Evolutionary conservation across 345 rosid genomes (phyloP).

Genomic region (Garcia nutans): DNA sequence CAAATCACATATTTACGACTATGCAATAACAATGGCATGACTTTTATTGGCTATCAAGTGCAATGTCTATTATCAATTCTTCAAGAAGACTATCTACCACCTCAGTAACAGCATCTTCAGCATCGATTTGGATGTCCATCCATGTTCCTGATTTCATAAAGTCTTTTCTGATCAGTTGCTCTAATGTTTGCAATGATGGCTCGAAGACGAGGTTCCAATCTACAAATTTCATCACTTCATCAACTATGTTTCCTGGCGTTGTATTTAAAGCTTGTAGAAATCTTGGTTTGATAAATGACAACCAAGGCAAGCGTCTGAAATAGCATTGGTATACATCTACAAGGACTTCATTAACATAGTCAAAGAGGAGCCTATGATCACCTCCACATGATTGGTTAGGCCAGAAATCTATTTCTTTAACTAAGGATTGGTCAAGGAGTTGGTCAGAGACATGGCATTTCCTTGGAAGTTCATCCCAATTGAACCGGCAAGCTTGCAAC

Average conservation of each 20-base stretch:
- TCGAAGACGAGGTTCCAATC: constrained; percentile 41
- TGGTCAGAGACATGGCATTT: constrained; percentile 41
- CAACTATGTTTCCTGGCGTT: constrained; percentile 27
- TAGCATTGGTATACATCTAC: constrained; percentile 36
- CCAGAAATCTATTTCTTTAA: constrained; percentile 34
- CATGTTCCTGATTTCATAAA: constrained; percentile 46
- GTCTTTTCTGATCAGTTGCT: constrained; percentile 50
- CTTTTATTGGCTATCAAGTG: constrained; percentile 27
- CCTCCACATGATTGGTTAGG: constrained; percentile 16
- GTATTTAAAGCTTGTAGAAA: constrained; percentile 10
- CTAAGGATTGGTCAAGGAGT: constrained; percentile 41
- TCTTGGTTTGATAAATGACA: constrained; percentile 32
- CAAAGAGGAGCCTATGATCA: constrained; percentile 46
- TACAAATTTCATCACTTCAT: constrained; percentile 48
- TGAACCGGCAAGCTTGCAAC: constrained; percentile 44
- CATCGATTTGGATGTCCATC: constrained; percentile 43
- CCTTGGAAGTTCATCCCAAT: constrained; percentile 51
- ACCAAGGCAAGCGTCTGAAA: constrained; percentile 42
- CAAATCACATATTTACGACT: too few species aligned
- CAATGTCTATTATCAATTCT: constrained; percentile 45
- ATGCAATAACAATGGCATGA: constrained; percentile 1
- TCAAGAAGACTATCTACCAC: constrained; percentile 49
- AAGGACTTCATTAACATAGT: constrained; percentile 57
- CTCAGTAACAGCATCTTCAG: constrained; percentile 48
- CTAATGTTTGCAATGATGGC: constrained; percentile 32